phyloP scores from a whole-genome alignment of 2,329 filamentous ascomycete species.

The Leptographium radiaticola region DNA sequence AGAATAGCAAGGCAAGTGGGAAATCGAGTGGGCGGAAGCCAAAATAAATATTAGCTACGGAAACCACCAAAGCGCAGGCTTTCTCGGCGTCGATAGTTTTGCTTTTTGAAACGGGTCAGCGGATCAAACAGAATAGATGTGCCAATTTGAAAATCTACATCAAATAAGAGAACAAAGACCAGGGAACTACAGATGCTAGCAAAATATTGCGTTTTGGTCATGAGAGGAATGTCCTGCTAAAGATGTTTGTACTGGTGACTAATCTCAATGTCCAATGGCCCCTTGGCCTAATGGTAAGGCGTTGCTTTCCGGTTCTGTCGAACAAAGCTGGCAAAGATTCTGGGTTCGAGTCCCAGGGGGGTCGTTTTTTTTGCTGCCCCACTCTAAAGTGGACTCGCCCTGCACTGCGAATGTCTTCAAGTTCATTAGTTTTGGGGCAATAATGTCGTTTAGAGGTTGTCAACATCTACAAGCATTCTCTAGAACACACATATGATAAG shows the following conservation, averaged over 20 bases:
- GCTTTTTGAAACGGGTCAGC: neutral
- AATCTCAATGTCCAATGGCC: neutral
- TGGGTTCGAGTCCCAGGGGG: conserved; percentile 5
- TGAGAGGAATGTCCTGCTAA: neutral
- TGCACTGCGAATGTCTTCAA: neutral
- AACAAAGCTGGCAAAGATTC: conserved; percentile 3
- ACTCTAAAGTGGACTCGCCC: too few relatives aligned
- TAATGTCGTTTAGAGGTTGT: too few relatives aligned
- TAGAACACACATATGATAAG: too few relatives aligned
- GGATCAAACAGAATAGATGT: neutral
- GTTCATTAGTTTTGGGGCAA: neutral
- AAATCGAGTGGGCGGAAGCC: conserved; percentile 32
- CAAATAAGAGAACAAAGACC: too few relatives aligned
- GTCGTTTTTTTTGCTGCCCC: neutral
- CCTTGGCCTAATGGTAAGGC: conserved; percentile 5
- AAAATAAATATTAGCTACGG: conserved; percentile 7
- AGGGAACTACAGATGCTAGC: too few relatives aligned
- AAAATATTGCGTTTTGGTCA: neutral
- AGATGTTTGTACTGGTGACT: neutral
- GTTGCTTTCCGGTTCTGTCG: conserved; percentile 2
- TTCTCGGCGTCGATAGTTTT: neutral
- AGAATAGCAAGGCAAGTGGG: conserved; percentile 33
- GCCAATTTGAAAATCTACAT: too few relatives aligned
- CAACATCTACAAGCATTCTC: too few relatives aligned
- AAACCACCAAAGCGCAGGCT: neutral